phyloP scores from a whole-genome alignment of 192 early-diverging fungal species.

The Obelidium mucronatum region DNA sequence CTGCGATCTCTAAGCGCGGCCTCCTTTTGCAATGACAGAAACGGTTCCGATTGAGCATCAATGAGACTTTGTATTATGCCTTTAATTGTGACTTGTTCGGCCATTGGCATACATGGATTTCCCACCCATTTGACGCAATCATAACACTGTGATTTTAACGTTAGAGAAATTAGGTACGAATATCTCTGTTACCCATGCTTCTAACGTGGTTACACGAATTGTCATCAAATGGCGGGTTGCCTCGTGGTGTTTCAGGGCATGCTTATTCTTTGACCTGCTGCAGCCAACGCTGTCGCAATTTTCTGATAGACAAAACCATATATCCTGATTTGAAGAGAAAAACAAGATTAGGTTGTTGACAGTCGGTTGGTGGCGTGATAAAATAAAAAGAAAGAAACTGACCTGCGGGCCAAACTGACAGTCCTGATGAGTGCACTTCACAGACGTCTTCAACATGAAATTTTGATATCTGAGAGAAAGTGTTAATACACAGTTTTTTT shows the following conservation, averaged over 20 bases:
- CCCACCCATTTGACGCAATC: conserved; percentile 25
- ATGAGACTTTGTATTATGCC: neutral
- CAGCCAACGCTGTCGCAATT: conserved; percentile 2
- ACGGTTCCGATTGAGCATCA: neutral
- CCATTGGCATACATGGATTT: neutral
- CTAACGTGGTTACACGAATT: conserved; percentile 7
- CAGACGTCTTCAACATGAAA: too few species aligned
- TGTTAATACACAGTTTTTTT: too few species aligned
- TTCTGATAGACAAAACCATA: conserved; percentile 16
- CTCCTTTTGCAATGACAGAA: neutral
- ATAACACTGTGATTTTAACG: neutral
- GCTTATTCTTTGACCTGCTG: conserved; percentile 19
- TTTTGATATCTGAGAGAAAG: too few species aligned
- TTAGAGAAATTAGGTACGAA: neutral
- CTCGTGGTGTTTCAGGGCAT: conserved; percentile 1
- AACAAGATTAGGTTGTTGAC: too few species aligned
- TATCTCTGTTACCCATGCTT: conserved; percentile 6
- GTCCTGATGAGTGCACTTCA: neutral
- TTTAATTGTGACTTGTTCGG: neutral
- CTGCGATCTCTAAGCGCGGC: neutral
- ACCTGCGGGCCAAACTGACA: neutral
- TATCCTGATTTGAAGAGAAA: neutral
- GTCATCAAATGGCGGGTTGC: neutral
- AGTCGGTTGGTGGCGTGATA: too few species aligned
- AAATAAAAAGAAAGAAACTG: too few species aligned